A percentile compares a stretch with the other conserved stretches of the same genome.
Conservation (phyloP, 1,284 basidiomycete genomes). For the Singerocomus inundabilis region DNA sequence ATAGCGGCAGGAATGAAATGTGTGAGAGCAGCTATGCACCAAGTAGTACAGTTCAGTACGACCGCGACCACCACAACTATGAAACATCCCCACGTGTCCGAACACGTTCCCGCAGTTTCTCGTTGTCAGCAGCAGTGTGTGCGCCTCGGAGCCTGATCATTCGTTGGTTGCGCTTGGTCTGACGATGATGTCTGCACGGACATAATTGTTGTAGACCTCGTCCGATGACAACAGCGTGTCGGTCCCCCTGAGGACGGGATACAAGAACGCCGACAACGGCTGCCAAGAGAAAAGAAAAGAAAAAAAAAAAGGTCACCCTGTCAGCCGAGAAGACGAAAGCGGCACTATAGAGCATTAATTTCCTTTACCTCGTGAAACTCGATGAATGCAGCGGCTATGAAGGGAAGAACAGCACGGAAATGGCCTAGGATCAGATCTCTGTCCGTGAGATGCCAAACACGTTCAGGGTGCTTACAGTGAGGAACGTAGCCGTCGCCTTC, state of each 20-base stretch:
- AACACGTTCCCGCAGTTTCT: no score
- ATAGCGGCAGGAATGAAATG: no score
- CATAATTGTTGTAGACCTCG: conserved; percentile 61
- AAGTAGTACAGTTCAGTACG: no score
- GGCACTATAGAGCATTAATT: not conserved
- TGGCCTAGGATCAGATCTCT: no score
- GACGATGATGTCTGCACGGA: conserved; percentile 44
- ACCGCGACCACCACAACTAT: no score
- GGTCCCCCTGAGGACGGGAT: conserved; percentile 43
- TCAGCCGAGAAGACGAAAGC: not conserved
- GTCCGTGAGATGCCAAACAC: no score
- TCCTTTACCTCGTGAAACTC: conserved; percentile 73
- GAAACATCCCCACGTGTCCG: no score
- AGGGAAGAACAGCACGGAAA: no score
- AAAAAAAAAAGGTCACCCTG: not conserved
- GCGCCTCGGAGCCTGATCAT: no score
- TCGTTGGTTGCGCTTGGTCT: conserved; percentile 13
- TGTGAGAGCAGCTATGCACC: no score
- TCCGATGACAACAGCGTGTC: conserved; percentile 56
- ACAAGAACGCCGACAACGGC: conserved; percentile 51
- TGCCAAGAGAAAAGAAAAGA: no score
- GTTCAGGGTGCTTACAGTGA: conserved; percentile 56
- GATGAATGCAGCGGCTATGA: conserved; percentile 62
- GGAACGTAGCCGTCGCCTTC: conserved; percentile 58
- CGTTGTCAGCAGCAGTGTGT: no score